Conservation (phyloP, 2,329 filamentous ascomycete genomes). For the Fusarium concolor region DNA sequence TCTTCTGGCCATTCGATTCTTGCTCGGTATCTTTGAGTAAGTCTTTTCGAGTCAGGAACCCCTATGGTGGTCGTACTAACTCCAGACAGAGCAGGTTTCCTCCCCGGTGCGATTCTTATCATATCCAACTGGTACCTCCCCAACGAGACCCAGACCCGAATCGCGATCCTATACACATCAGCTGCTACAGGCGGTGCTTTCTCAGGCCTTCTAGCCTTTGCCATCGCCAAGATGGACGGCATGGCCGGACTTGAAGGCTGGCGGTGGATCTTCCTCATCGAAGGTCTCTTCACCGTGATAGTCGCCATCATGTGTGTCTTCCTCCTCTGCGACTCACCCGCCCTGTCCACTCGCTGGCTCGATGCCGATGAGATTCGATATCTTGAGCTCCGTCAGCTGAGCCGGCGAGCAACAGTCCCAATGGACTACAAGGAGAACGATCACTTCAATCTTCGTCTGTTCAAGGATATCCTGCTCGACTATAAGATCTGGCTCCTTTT, state of each 20-base stretch:
- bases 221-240: conserved; percentile 30
- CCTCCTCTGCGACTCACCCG: conserved; percentile 12
- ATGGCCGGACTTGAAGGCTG: conserved; percentile 27
- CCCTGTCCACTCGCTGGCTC: conserved; percentile 14
- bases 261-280: conserved; percentile 28
- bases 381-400: conserved; percentile 11
- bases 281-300: conserved; percentile 18
- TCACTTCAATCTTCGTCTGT: conserved; percentile 8
- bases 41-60: rapidly evolving
- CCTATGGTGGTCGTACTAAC: background rate
- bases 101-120: conserved; percentile 20
- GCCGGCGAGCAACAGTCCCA: background rate
- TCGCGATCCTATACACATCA: conserved; percentile 33
- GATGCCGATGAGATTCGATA: conserved; percentile 18
- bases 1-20: conserved; percentile 12
- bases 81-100: background rate
- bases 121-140: conserved; percentile 33
- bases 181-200: conserved; percentile 45
- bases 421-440: conserved; percentile 21
- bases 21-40: conserved; percentile 20
- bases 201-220: conserved; percentile 41
- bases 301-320: conserved; percentile 22
- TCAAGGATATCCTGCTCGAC: conserved; percentile 58
- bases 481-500: conserved; percentile 60
- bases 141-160: conserved; percentile 23